Percentiles rank a stretch among this genome's conserved stretches.
These are phyloP conservation scores for Dimargaris cristalligena DNA, from an alignment of 192 early-diverging fungal genomes.

Conservation along the genomic window DNA sequence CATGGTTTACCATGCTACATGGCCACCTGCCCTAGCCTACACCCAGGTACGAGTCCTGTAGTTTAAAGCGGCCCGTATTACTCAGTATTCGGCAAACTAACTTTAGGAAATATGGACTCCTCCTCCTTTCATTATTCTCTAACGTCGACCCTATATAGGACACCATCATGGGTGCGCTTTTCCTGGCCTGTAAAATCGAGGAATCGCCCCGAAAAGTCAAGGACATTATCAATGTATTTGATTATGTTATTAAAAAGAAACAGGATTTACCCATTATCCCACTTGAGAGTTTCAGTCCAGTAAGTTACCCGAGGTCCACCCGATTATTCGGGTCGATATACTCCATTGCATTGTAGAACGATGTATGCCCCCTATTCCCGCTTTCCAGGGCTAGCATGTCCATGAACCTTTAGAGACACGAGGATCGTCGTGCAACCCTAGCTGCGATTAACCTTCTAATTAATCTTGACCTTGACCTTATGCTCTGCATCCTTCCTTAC, in stretches of 20 bases:
- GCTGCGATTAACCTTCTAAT: too few species aligned
- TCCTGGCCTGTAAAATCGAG: constrained; percentile 64
- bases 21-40: too few species aligned
- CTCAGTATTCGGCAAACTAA: neutral
- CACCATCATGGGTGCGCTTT: constrained; percentile 53
- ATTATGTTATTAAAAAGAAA: constrained; percentile 47
- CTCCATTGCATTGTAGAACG: too few species aligned
- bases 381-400: too few species aligned
- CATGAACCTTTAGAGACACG: too few species aligned
- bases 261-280: constrained; percentile 29
- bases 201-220: constrained; percentile 60
- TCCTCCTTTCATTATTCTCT: neutral
- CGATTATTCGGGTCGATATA: too few species aligned
- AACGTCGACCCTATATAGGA: constrained; percentile 19
- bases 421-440: too few species aligned
- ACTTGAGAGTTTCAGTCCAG: constrained; percentile 39
- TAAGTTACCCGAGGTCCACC: too few species aligned
- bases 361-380: too few species aligned
- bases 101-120: neutral
- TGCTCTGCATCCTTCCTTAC: too few species aligned
- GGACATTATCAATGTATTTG: constrained; percentile 68
- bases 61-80: neutral
- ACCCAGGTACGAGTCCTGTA: neutral
- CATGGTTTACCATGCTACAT: too few species aligned
- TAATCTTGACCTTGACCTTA: too few species aligned